Base-by-base conservation (phyloP, 805 yeast genomes). In the Suhomyces prunicola region DNA sequence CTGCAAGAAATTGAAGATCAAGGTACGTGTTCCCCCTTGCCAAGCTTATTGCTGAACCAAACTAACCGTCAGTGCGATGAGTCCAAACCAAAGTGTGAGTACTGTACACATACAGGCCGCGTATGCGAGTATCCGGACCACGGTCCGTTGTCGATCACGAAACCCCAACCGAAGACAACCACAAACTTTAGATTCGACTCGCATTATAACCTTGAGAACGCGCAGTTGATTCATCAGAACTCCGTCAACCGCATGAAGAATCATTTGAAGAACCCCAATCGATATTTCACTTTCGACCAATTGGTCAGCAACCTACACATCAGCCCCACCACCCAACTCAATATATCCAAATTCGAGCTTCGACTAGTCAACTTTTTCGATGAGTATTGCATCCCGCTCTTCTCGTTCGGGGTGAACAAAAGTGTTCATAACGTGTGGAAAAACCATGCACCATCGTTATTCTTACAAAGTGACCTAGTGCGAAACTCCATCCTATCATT, bases 51-150 rank as follows among this genome's bases (percentile, higher is more conserved):
- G 6, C 12, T 29, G 33, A 29, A 4, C 3, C 33, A 29, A 10
- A 33, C 36, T 33, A 33, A 33, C 36, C 36, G 36, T 4, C 42
- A 70, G 73, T 71, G 75, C 48, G 57, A 67, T 48, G 74, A 69
- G 47, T 62, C 54, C 9, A 61, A 57, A 50, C 75, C 75, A 3
- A 33, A 48, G 8, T 71, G 75, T 54, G 74, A 71, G 42, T 71
- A 71, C 54, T 71, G 75, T 39, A 36, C 36, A 3, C 68, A 68
- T 51, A 67, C 72, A 3, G 54, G 57, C 15, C 53, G 71, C 3
- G 47, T 49, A 2, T 70, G 74, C 48, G 49, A 53, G 2, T 70
- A 70, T 47, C 66, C 63, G 2, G 45, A 41, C 12, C 33, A 29
- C 9, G 36, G n/a, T 2, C 9, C 36, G 1, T n/a, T n/a, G n/a